These are phyloP conservation scores for Coniferiporia sulphurascens DNA, from an alignment of 1,284 basidiomycete genomes.

Conservation along the genomic window DNA sequence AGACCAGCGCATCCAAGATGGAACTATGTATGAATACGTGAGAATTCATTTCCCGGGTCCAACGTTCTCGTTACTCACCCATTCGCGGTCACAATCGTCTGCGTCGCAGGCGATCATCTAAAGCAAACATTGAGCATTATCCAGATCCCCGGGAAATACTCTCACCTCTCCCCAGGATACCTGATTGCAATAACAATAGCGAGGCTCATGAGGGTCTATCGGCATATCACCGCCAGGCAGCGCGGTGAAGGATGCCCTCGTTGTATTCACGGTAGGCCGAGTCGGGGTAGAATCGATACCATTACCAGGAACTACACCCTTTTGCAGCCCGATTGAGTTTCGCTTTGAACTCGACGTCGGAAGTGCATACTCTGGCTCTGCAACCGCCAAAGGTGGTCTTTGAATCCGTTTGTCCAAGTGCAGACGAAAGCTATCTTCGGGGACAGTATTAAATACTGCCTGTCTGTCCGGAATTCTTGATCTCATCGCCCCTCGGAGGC, in stretches of 20 bases:
- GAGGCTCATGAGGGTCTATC: constrained; percentile 39
- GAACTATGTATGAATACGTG: constrained; percentile 43
- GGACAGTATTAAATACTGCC: background rate
- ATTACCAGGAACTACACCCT: background rate
- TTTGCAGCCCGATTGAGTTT: background rate
- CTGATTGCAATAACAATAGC: constrained; percentile 75
- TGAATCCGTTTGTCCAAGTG: background rate
- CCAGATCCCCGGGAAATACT: constrained; percentile 6
- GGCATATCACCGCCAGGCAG: constrained; percentile 21
- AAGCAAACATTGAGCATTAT: background rate
- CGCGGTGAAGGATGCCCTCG: background rate
- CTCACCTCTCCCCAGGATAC: constrained; percentile 70
- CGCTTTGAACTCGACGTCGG: background rate
- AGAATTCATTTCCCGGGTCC: constrained; percentile 1
- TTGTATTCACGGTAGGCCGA: background rate
- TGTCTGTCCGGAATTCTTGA: background rate
- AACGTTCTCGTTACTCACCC: constrained; percentile 46
- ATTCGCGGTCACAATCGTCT: constrained; percentile 63
- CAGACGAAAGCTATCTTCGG: background rate
- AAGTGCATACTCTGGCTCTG: background rate
- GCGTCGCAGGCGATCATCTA: constrained; percentile 86
- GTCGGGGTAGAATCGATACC: background rate
- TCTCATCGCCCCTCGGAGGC: background rate
- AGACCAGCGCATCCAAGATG: constrained; percentile 70
- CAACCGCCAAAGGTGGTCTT: background rate